Conservation (phyloP, 345 rosid species). For the Laguncularia racemosa region DNA sequence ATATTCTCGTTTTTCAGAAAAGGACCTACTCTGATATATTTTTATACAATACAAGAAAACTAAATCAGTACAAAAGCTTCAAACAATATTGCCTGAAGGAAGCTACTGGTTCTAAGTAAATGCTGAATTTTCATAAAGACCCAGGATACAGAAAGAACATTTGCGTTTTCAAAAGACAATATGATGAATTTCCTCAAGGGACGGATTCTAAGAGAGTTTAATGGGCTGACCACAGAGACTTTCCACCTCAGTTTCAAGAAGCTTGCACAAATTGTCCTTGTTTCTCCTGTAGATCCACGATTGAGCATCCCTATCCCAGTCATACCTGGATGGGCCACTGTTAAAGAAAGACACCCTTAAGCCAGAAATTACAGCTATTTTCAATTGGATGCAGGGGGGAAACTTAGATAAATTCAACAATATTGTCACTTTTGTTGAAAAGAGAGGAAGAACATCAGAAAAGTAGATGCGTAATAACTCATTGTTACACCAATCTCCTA, state of each 20-base stretch:
- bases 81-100: too few species aligned
- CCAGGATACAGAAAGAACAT: not conserved
- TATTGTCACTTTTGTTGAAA: too few species aligned
- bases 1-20: too few species aligned
- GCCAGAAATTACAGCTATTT: not conserved
- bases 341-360: not conserved
- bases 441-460: too few species aligned
- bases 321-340: constrained; percentile 88
- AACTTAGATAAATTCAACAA: not conserved
- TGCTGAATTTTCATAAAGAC: too few species aligned
- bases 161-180: not conserved
- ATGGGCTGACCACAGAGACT: constrained; percentile 64
- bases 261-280: constrained; percentile 43
- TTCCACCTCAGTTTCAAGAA: constrained; percentile 68
- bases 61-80: too few species aligned
- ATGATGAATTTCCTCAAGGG: not conserved
- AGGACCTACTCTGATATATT: too few species aligned
- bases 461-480: too few species aligned
- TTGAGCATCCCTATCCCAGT: constrained; percentile 66
- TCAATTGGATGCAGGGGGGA: not conserved
- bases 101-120: too few species aligned
- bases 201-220: constrained; percentile 34
- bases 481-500: too few species aligned
- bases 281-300: constrained; percentile 80
- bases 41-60: too few species aligned